phyloP scores from a whole-genome alignment of 768 basidiomycete genomes.

The Cantharellus cinnabarinus region DNA sequence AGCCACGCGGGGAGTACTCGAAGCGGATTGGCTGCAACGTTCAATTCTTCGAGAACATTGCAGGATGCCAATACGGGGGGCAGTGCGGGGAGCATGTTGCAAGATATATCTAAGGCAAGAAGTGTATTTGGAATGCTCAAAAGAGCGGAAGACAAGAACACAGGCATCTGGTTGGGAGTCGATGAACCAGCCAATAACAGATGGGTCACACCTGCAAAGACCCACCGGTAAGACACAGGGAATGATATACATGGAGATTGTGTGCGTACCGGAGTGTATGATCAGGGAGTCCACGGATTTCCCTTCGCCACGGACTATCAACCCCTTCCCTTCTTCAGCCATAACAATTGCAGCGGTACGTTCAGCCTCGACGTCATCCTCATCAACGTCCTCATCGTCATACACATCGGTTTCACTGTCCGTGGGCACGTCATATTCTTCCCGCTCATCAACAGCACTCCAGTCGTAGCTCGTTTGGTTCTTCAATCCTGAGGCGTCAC shows the following conservation, averaged over 20 bases:
- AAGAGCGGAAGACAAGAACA: slow-evolving; percentile 47
- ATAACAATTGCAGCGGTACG: slow-evolving; percentile 58
- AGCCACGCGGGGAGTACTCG: slow-evolving; percentile 84
- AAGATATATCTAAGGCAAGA: slow-evolving; percentile 83
- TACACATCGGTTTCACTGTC: slow-evolving; percentile 20
- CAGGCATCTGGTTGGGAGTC: slow-evolving; percentile 57
- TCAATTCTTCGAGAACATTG: slow-evolving; percentile 72
- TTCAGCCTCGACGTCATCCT: slow-evolving; percentile 26
- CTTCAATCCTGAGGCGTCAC: not conserved
- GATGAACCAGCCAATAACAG: slow-evolving; percentile 66
- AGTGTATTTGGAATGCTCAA: slow-evolving; percentile 59
- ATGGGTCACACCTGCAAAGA: slow-evolving; percentile 66
- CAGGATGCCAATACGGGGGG: slow-evolving; percentile 72
- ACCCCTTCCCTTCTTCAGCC: slow-evolving; percentile 67
- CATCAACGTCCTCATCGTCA: slow-evolving; percentile 24
- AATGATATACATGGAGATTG: not conserved
- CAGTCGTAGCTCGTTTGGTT: slow-evolving; percentile 3
- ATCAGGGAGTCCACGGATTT: slow-evolving; percentile 39
- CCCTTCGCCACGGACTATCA: slow-evolving; percentile 56
- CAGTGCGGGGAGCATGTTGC: slow-evolving; percentile 64
- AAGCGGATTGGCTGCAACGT: slow-evolving; percentile 78
- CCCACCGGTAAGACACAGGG: not conserved
- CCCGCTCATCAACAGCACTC: slow-evolving; percentile 14
- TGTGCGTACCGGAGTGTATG: slow-evolving; percentile 45
- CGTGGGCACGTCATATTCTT: slow-evolving; percentile 17